Base-by-base conservation (phyloP, 2,329 filamentous ascomycete genomes). In the Bertia moriformis region DNA sequence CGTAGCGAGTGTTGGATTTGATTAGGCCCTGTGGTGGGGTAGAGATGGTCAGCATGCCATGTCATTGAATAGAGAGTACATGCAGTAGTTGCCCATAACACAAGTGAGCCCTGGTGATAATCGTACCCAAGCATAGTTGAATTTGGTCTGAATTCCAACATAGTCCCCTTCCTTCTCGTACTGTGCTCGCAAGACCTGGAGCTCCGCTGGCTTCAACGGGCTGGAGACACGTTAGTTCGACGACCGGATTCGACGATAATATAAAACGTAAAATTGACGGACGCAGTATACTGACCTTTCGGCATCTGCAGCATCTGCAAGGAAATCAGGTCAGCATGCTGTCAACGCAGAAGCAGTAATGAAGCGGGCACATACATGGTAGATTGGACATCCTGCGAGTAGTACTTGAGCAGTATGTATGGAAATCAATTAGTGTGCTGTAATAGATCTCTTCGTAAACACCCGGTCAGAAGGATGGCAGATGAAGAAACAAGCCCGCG, bases 111-210 rank as follows among this genome's bases (percentile, higher is more conserved):
- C 36, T 14, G 29, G 35, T 37, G 19, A 27, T 12, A 24, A 24
- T 49, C 67, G 41, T 74, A 93, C 87, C 91, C 91, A 98, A 56
- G 91, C 89, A 60, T 89, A 96, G 76, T 98, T 98, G 74, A 98
- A 98, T 59, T 96, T 96, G 44, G 91, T 98, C 62, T 98, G 91
- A 30, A 98, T 75, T 43, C 89, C 88, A 44, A 94, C 89, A 67
- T 93, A 93, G 52, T 93, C 85, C 49, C 89, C 91, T 64, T 98
- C 91, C 57, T 94, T 94, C 57, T 96, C 89, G 58, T 91, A 98
- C 60, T 98, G 91, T 43, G 84, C 71, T 47, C 89, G 84, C 40
- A 98, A 72, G 45, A 96, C 91, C 59, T 88, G 79, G 43, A 98
- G 80, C 62, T 98, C 91, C 38, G 85, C 83, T 41, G 85, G 77